Evolutionary conservation across 2,329 filamentous ascomycete genomes (phyloP).

Genomic region (Truncatella angustata): DNA sequence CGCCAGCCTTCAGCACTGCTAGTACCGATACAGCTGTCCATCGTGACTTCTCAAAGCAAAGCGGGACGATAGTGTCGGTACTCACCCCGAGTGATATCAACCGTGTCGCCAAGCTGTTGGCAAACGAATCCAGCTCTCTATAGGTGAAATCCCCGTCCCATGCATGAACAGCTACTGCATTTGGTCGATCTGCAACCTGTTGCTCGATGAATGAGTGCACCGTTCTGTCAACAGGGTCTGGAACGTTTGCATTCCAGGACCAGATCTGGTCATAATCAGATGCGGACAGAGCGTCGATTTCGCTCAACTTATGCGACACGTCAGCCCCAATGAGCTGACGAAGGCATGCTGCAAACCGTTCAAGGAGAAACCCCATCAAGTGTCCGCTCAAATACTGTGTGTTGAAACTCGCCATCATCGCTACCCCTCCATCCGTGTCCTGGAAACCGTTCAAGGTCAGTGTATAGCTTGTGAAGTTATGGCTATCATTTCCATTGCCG

Average conservation of each 20-base stretch:
- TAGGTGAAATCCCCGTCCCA: constrained; percentile 1
- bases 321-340: not conserved
- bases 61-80: not conserved
- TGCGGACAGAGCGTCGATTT: not conserved
- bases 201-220: constrained; percentile 44
- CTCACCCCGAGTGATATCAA: not conserved
- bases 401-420: too few relatives aligned
- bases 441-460: too few relatives aligned
- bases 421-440: too few relatives aligned
- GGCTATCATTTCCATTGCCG: too few relatives aligned
- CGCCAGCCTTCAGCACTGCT: constrained; percentile 1
- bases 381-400: too few relatives aligned
- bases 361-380: too few relatives aligned
- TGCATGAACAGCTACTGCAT: not conserved
- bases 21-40: not conserved
- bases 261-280: constrained; percentile 34
- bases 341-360: too few relatives aligned
- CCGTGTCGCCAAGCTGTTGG: not conserved
- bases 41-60: constrained; percentile 4
- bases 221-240: constrained; percentile 37
- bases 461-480: too few relatives aligned
- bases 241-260: constrained; percentile 42
- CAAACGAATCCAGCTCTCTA: not conserved
- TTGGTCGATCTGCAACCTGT: not conserved
- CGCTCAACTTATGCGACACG: not conserved